Conservation (phyloP, 2,329 filamentous ascomycete genomes). For the Teratosphaeria pseudoeucalypti region DNA sequence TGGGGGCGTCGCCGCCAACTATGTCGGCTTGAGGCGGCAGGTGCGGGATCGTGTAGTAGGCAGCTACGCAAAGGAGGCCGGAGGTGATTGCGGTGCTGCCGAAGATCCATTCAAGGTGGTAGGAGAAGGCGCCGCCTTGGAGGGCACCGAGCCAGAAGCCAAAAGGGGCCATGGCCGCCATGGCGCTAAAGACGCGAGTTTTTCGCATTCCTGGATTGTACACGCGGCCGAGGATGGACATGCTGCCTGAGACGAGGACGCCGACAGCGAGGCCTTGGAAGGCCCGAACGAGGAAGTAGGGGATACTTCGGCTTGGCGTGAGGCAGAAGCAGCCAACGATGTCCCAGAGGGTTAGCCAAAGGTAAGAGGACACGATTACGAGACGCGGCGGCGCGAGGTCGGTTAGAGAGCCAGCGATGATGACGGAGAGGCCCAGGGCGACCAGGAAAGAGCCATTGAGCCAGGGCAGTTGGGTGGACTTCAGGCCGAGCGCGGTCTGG, state of each 20-base stretch:
- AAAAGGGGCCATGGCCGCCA: conserved; percentile 27
- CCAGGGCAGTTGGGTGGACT: conserved; percentile 33
- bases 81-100: conserved; percentile 34
- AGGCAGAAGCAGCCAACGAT: conserved; percentile 28
- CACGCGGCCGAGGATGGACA: conserved; percentile 30
- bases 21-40: conserved; percentile 24
- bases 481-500: conserved; percentile 29
- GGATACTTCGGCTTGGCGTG: conserved; percentile 24
- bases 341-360: conserved; percentile 35
- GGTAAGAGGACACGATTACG: conserved; percentile 34
- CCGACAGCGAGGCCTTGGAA: conserved; percentile 30
- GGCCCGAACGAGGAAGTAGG: conserved; percentile 29
- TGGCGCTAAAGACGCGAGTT: conserved; percentile 27
- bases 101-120: conserved; percentile 34
- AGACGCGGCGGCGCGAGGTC: conserved; percentile 33
- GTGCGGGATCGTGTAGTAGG: conserved; percentile 31
- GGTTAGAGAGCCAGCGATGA: conserved; percentile 28
- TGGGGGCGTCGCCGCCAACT: conserved; percentile 13
- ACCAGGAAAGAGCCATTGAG: conserved; percentile 33
- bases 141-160: conserved; percentile 29
- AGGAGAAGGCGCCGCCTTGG: conserved; percentile 33
- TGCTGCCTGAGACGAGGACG: conserved; percentile 26
- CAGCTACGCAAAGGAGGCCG: conserved; percentile 27
- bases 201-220: conserved; percentile 30
- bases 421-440: conserved; percentile 34